Evolutionary conservation across 192 early-diverging fungal genomes (phyloP).

Genomic region (Coemansia umbellata): DNA sequence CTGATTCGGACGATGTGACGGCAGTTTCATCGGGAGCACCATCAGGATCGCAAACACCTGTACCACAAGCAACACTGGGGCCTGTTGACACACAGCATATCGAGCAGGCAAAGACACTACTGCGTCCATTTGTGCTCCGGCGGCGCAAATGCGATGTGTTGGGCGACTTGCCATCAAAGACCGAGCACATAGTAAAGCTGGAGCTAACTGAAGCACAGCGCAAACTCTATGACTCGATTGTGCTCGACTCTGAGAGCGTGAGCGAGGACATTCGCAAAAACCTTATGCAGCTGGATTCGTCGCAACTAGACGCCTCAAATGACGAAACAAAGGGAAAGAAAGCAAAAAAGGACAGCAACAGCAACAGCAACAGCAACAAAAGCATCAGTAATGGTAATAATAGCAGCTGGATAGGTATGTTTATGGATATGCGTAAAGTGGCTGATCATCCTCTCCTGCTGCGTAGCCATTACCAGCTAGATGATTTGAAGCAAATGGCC

Average conservation of each 20-base stretch:
- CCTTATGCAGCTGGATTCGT: conserved; percentile 22
- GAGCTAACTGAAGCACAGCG: conserved; percentile 52
- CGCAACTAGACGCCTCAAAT: conserved; percentile 8
- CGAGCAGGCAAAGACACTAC: conserved; percentile 71
- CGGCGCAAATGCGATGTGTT: conserved; percentile 73
- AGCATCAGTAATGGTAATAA: conserved; percentile 49
- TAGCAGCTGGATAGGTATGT: conserved; percentile 51
- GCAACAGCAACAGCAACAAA: neutral
- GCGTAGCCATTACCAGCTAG: conserved; percentile 59
- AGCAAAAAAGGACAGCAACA: neutral
- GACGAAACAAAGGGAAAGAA: conserved; percentile 2
- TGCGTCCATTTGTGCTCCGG: conserved; percentile 86
- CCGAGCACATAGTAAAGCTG: conserved; percentile 52
- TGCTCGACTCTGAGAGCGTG: conserved; percentile 10
- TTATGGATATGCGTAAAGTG: conserved; percentile 84
- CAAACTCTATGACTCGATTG: conserved; percentile 54
- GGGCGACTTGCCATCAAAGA: conserved; percentile 62
- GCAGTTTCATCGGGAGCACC: conserved; percentile 15
- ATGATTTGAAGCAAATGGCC: conserved; percentile 61
- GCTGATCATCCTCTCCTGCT: conserved; percentile 82
- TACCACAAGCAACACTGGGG: conserved; percentile 5
- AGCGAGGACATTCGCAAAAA: conserved; percentile 12
- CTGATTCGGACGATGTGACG: conserved; percentile 36
- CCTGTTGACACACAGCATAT: conserved; percentile 59
- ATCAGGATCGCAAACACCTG: conserved; percentile 39